Evolutionary conservation across 2,329 filamentous ascomycete genomes (phyloP).

Genomic region (Aspergillus proliferans): DNA sequence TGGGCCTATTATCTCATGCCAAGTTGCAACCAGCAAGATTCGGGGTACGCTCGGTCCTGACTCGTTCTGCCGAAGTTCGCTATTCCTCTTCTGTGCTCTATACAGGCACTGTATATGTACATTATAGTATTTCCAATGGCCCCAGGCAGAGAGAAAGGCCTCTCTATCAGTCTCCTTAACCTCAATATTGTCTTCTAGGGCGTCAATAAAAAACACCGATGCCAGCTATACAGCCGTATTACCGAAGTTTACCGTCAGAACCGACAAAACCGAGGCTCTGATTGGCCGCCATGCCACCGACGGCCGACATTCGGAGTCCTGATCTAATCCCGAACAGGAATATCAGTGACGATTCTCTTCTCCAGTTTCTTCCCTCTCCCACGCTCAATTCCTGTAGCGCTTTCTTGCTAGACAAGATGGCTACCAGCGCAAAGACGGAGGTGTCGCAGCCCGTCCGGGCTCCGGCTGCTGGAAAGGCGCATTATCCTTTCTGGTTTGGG

Average conservation of each 20-base stretch:
- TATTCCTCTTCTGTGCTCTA: no score
- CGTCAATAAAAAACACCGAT: neutral
- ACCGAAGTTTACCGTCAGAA: slow-evolving; percentile 8
- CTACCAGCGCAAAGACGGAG: slow-evolving; percentile 28
- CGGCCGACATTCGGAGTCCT: slow-evolving; percentile 23
- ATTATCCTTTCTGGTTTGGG: slow-evolving; percentile 92
- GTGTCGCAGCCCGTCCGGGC: slow-evolving; percentile 17
- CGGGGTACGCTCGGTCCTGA: no score
- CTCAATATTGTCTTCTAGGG: neutral
- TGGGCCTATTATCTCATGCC: neutral
- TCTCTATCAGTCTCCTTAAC: neutral
- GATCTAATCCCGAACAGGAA: slow-evolving; percentile 25
- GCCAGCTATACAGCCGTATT: slow-evolving; percentile 3
- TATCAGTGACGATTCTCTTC: neutral
- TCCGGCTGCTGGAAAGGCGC: slow-evolving; percentile 30
- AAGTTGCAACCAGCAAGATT: neutral
- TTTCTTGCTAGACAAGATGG: slow-evolving; percentile 26
- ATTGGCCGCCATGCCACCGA: slow-evolving; percentile 19
- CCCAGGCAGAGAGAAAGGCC: no score
- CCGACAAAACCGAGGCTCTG: slow-evolving; percentile 22
- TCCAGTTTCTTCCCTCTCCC: neutral
- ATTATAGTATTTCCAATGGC: no score
- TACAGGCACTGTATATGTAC: no score
- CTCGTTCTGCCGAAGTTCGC: no score
- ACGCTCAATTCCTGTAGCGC: slow-evolving; percentile 11